Evolutionary conservation across 805 yeast species (phyloP), one percentile per base, ranked within the genome.

Genomic region (Pichia kluyveri): DNA sequence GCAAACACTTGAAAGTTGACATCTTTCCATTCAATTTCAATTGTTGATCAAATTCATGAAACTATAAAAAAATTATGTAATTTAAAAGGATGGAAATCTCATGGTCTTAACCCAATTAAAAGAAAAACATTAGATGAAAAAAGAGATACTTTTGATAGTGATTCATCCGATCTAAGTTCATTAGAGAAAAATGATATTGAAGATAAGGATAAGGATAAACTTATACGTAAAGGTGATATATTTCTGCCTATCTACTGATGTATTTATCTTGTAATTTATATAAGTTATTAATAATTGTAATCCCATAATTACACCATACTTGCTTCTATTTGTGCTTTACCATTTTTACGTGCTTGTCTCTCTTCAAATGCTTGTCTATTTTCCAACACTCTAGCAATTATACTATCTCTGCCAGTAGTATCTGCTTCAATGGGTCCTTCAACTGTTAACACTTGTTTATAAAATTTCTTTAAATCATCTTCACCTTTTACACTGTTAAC

Each of bases 321-420:
- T 14, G 37, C n/a, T 34, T 34, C 85, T 44, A 65, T 58, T 55
- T 75, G 82, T 19, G 81, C 69, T 67, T 87, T 86, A 79, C 88
- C 81, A 3, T 96, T 95, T 68, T 93, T 91, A 52, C 81, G 80
- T 47, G 77, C 72, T 67, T 93, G 98, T 60, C 99, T 80, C 57
- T 83, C 91, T 60, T 86, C 88, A 61, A 86, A 93, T 18, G 80
- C 75, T 23, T 75, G 77, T 53, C 83, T 73, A 60, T 86, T 79
- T 38, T 71, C 66, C 57, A 83, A 68, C 7, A 93, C 95, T 27
- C 99, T 75, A 45, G 77, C 69, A 19, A 87, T 85, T 49, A 93
- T 88, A 34, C 88, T 36, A 79, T 79, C 47, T 77, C 15, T 14
- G 15, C 37, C 37, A 4, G 8, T 14, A 8, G 37, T 34, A 15